Evolutionary conservation across 2,329 filamentous ascomycete genomes (phyloP), one percentile per base, ranked within the genome.

Genomic region (Exophiala aquamarina): DNA sequence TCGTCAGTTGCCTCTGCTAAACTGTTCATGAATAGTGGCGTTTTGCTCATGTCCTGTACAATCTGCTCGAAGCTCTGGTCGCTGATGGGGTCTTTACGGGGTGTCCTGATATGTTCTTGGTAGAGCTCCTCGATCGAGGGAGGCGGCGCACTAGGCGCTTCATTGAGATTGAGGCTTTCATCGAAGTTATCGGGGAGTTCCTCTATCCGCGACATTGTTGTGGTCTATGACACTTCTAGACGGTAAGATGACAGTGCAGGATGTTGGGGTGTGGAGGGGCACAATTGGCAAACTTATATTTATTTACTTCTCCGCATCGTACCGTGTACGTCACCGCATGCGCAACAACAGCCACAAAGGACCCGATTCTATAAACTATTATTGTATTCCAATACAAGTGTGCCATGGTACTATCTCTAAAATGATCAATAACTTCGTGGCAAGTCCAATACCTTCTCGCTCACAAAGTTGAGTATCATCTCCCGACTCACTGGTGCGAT

Each of bases 21-120:
- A 58, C 88, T 84, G 21, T 90, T 97, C 93, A 98, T 98, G 76
- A 98, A 98, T 29, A 98, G 78, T 5, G 93, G 93, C 38, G 79
- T 77, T 55, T 82, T 81, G 62, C 86, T 86, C 70, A 88, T 74
- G 59, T 85, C 79, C 37, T 74, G 70, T 32, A 84, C 61, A 28
- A 87, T 69, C 56, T 87, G 80, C 38, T 84, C 79, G 34, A 61
- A 58, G 35, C 48, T 56, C 38, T 57, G 58, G 49, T 51, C 45
- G 6, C 49, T 49, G 32, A 55, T 45, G 10, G 44, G 48, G 19
- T 50, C 52, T 46, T 65, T 62, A 45, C 65, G 60, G 33, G 71
- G 68, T 11, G 34, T 48, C 8, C 45, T 52, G 31, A 56, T 41
- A 28, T 55, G 56, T 23, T 51, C 44, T 14, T 57, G 44, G 46